These are phyloP conservation scores for Nissolia schottii DNA, from an alignment of 306 rosid species.

Conservation along the genomic window DNA sequence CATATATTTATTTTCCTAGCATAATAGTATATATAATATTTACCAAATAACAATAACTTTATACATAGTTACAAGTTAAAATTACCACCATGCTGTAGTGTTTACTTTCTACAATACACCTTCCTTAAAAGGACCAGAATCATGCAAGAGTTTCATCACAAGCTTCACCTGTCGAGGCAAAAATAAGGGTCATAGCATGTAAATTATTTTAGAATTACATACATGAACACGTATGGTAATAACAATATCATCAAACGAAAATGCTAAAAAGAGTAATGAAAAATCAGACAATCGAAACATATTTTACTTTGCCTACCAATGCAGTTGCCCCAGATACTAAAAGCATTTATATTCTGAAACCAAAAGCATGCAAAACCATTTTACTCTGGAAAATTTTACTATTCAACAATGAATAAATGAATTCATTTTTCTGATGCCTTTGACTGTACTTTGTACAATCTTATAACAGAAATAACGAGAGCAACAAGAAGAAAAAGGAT, in stretches of 20 bases:
- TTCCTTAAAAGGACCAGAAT: constrained; percentile 88
- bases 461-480: not conserved
- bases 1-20: not conserved
- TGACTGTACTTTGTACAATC: not conserved
- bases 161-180: constrained; percentile 60
- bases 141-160: constrained; percentile 63
- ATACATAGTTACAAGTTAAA: constrained; percentile 13
- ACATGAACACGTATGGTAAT: not conserved
- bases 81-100: not conserved
- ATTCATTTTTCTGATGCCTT: not conserved
- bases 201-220: not conserved
- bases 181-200: not conserved
- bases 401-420: not conserved
- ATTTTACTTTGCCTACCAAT: not conserved
- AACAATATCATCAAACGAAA: not conserved
- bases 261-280: not conserved
- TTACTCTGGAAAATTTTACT: not conserved
- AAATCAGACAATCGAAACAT: not conserved
- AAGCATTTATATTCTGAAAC: not conserved
- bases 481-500: not conserved
- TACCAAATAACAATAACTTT: not conserved
- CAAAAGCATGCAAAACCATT: no score
- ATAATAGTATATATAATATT: constrained; percentile 1
- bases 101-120: constrained; percentile 27
- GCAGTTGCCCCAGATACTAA: not conserved